phyloP scores from a whole-genome alignment of 176 grass and related monocot species.

The Triticum monococcum region DNA sequence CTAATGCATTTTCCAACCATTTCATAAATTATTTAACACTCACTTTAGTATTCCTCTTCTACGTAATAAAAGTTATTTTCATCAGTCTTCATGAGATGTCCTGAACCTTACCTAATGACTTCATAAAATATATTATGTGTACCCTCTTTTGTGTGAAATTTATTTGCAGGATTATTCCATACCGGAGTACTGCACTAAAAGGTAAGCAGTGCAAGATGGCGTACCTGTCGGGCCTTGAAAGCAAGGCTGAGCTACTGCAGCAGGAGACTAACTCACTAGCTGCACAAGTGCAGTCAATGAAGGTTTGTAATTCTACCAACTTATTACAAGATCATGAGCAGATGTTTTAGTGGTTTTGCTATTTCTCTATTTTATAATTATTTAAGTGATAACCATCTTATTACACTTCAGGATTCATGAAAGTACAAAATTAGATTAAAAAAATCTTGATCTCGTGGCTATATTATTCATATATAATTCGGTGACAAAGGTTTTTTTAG shows the following conservation, averaged over 20 bases:
- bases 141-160: not conserved
- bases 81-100: no score
- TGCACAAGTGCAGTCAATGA: not conserved
- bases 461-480: no score
- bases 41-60: no score
- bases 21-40: no score
- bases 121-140: no score
- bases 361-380: not conserved
- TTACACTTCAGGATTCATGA: not conserved
- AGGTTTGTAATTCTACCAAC: not conserved
- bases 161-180: conserved; percentile 20
- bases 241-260: conserved; percentile 14
- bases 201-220: conserved; percentile 23
- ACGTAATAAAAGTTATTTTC: no score
- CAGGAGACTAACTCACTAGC: not conserved
- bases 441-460: no score
- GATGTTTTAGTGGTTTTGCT: not conserved
- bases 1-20: no score
- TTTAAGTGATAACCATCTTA: not conserved
- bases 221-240: conserved; percentile 22
- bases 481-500: no score
- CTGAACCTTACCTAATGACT: no score
- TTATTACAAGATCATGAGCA: not conserved
- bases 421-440: no score
- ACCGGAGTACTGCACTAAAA: no score